phyloP scores from a whole-genome alignment of 306 rosid species.

The Phaseolus lunatus region DNA sequence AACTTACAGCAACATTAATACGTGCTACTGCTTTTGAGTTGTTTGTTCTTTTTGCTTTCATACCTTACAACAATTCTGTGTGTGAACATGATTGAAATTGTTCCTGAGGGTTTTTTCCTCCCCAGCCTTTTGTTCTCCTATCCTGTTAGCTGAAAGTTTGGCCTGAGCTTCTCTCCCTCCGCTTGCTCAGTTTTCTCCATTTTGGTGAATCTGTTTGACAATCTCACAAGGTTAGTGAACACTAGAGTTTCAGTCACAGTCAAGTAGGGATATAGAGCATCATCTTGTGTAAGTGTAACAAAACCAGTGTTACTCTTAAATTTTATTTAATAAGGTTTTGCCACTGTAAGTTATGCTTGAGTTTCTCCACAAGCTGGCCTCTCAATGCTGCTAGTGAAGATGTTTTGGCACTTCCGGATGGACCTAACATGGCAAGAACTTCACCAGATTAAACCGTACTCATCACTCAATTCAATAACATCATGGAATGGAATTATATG shows the following conservation, averaged over 20 bases:
- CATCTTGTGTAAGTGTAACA: constrained; percentile 62
- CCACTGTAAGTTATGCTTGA: constrained; percentile 33
- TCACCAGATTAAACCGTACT: constrained; percentile 66
- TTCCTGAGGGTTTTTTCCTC: background rate
- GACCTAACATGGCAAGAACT: constrained; percentile 70
- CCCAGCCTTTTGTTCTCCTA: no score
- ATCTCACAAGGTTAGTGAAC: constrained; percentile 63
- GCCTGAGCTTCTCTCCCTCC: constrained; percentile 69
- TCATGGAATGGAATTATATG: constrained; percentile 56
- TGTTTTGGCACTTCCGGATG: constrained; percentile 77
- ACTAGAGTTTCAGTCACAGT: constrained; percentile 64
- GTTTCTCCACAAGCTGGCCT: constrained; percentile 50
- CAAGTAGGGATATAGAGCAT: constrained; percentile 56
- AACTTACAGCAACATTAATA: constrained; percentile 30
- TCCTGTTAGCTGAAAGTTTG: no score
- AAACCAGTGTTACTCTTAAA: constrained; percentile 58
- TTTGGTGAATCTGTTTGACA: constrained; percentile 49
- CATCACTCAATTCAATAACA: constrained; percentile 52
- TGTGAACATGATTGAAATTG: background rate
- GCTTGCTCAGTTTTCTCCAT: constrained; percentile 49
- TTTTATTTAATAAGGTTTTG: constrained; percentile 49
- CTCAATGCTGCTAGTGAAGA: constrained; percentile 64
- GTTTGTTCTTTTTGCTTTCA: background rate
- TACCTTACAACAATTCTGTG: background rate
- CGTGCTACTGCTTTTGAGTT: background rate